Percentiles rank a stretch among this genome's conserved stretches.
phyloP scores from a whole-genome alignment of 2,329 filamentous ascomycete genomes.

The Acrodontium crateriforme region DNA sequence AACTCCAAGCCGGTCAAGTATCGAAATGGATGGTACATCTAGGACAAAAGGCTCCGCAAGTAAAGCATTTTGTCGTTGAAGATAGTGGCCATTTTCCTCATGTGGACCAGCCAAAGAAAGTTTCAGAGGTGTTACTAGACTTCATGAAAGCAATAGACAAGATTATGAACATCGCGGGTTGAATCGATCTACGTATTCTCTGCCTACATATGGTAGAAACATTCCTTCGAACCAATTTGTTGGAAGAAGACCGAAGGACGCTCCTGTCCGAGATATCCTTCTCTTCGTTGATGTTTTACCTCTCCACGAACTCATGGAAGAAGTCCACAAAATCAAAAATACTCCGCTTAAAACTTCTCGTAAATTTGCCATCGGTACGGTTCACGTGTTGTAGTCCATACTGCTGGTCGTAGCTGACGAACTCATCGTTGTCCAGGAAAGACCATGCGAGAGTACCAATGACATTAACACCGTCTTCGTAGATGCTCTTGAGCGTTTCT shows the following conservation, averaged over 20 bases:
- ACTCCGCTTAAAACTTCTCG: constrained; percentile 6
- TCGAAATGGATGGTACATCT: constrained; percentile 5
- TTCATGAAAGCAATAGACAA: constrained; percentile 2
- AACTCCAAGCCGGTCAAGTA: constrained; percentile 2
- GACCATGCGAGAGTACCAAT: constrained; percentile 39
- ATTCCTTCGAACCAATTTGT: too few relatives aligned
- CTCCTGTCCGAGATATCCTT: too few relatives aligned
- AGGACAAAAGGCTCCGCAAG: constrained; percentile 3
- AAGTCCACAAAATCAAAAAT: constrained; percentile 9
- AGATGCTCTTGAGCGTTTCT: constrained; percentile 40
- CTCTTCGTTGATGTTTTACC: too few relatives aligned
- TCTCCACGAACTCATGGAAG: constrained; percentile 4
- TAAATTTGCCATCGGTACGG: constrained; percentile 5
- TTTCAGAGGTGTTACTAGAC: constrained; percentile 2
- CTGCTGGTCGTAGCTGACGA: constrained; percentile 5
- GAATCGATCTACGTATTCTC: too few relatives aligned
- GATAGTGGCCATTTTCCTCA: constrained; percentile 6
- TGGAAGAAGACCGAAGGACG: too few relatives aligned
- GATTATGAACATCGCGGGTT: too few relatives aligned
- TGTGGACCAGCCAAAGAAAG: constrained; percentile 5
- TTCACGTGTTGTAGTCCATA: constrained; percentile 9
- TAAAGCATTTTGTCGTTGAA: constrained; percentile 1
- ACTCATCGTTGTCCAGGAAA: constrained; percentile 21
- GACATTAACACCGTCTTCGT: constrained; percentile 40
- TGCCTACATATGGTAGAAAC: too few relatives aligned